These are phyloP conservation scores for Pyrenula massariospora DNA, from an alignment of 495 filamentous ascomycete species.

Conservation along the genomic window DNA sequence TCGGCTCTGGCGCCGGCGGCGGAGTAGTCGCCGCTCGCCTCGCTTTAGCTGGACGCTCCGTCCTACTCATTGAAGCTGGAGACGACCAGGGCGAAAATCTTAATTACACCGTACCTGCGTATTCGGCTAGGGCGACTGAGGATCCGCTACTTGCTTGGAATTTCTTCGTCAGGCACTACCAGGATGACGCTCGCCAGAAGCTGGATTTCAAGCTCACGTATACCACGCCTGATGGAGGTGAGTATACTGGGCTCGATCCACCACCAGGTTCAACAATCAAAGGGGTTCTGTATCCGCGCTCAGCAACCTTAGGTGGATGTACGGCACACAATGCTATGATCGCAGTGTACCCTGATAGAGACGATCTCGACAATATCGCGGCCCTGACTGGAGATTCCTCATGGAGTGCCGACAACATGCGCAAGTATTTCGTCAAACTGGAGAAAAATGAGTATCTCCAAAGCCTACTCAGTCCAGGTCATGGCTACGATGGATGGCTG, in stretches of 20 bases:
- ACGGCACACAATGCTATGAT: slow-evolving; percentile 36
- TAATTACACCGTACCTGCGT: slow-evolving; percentile 27
- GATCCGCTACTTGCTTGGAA: slow-evolving; percentile 29
- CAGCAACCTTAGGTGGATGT: slow-evolving; percentile 34
- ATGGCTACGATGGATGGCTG: slow-evolving; percentile 51
- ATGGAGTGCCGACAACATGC: slow-evolving; percentile 31
- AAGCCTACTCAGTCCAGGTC: slow-evolving; percentile 22
- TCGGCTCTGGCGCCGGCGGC: slow-evolving; percentile 55
- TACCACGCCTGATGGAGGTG: slow-evolving; percentile 21
- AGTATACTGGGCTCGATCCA: slow-evolving; percentile 23
- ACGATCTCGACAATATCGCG: slow-evolving; percentile 34
- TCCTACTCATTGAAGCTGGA: slow-evolving; percentile 53
- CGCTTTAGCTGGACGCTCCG: slow-evolving; percentile 45
- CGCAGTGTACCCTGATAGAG: slow-evolving; percentile 23
- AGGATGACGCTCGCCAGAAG: slow-evolving; percentile 22
- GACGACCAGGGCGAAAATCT: slow-evolving; percentile 39
- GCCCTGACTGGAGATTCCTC: slow-evolving; percentile 24
- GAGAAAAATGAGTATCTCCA: slow-evolving; percentile 41
- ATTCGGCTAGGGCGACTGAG: slow-evolving; percentile 23
- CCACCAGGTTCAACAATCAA: slow-evolving; percentile 24
- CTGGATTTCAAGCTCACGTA: slow-evolving; percentile 34
- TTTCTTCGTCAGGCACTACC: slow-evolving; percentile 36
- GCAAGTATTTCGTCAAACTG: slow-evolving; percentile 28
- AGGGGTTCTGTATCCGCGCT: slow-evolving; percentile 35
- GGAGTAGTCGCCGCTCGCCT: slow-evolving; percentile 51